Evolutionary conservation across 2,329 filamentous ascomycete species (phyloP).

Genomic region (Cordyceps militaris): DNA sequence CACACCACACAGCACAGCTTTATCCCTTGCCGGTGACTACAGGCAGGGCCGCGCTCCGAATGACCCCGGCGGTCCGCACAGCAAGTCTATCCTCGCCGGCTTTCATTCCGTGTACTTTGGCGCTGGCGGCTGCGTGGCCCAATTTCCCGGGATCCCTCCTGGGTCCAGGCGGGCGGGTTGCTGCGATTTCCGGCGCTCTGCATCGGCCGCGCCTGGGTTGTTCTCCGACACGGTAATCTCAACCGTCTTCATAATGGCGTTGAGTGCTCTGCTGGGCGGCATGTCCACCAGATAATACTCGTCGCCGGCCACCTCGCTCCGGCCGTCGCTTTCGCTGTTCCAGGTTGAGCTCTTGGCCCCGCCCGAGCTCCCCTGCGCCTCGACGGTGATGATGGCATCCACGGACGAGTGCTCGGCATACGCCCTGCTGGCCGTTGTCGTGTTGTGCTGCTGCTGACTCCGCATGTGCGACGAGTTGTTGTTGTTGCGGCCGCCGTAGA

Average conservation of each 20-base stretch:
- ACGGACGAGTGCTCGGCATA: background rate
- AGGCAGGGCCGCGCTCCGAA: conserved; percentile 43
- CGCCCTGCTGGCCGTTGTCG: background rate
- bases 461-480: background rate
- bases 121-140: background rate
- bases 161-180: background rate
- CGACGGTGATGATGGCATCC: background rate
- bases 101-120: background rate
- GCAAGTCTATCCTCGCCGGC: conserved; percentile 31
- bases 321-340: background rate
- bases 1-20: background rate
- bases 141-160: background rate
- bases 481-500: background rate
- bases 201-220: background rate
- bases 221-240: background rate
- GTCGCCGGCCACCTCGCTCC: background rate
- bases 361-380: background rate
- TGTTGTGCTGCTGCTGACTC: background rate
- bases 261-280: background rate
- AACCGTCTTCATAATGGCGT: background rate
- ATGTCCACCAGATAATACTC: background rate
- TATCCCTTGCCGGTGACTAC: conserved; percentile 21
- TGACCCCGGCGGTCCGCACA: conserved; percentile 45
- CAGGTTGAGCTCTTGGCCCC: background rate
- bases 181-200: background rate